Base-by-base conservation (phyloP, 805 yeast genomes). In the Wickerhamomyces chaumierensis region DNA sequence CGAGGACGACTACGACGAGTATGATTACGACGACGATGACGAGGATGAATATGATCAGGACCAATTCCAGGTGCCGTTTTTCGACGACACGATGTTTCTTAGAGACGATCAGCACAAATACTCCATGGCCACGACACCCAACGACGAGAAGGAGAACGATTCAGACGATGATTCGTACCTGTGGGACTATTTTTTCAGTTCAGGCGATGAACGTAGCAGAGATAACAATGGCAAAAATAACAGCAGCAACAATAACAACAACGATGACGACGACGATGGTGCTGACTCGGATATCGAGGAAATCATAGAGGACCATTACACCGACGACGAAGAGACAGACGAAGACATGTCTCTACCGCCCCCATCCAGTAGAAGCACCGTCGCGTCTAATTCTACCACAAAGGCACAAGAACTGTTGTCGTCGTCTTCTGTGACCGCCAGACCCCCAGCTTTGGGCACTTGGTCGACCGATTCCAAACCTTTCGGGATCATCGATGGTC, bases 321-420 rank as follows among this genome's bases (percentile, higher is more conserved):
- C n/a, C n/a, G 80, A 82, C 47, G 95, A 92, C 33, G 96, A 88
- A 49, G 84, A 94, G 14, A 92, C 98, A 0, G 98, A 90, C 57
- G 96, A 86, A 45, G 97, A 90, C 53, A 71, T 75, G n/a, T 69
- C 79, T 15, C 60, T 90, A 34, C 96, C 96, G 4, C 77, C 77
- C 3, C 75, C 81, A 5, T 66, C 81, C 3, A 66, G 75, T 15
- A 64, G 71, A 34, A 74, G 68, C 40, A 65, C 62, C 41, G 69
- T 74, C 31, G 94, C 94, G 2, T 71, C 82, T 11, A n/a, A n/a
- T n/a, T 21, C 23, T 21, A 21, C 23, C 6, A 21, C 23, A 25
- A 82, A 85, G 48, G 80, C 85, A n/a, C 87, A 90, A 46, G 97
- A 90, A 58, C 85, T 90, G 5, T 72, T 90, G n/a, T 80, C 94